These are phyloP conservation scores for Sechiopsis laciniata DNA, from an alignment of 306 rosid genomes.

Conservation along the genomic window DNA sequence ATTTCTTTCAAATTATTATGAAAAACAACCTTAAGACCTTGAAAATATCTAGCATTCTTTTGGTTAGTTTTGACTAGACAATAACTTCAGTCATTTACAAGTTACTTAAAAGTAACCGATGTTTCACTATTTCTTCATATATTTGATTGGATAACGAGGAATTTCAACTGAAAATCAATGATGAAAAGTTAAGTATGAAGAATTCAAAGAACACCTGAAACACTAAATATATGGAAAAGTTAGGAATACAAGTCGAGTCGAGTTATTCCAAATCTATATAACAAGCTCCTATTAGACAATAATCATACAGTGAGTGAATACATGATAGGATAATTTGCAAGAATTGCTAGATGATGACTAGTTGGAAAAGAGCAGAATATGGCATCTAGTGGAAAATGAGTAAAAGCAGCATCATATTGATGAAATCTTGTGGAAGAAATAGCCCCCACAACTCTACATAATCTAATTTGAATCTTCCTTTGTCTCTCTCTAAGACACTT, in stretches of 20 bases:
- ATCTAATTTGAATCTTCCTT: not conserved
- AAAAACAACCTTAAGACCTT: not conserved
- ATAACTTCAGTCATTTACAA: not conserved
- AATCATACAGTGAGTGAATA: conserved; percentile 4
- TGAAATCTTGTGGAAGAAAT: not conserved
- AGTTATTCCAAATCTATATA: not conserved
- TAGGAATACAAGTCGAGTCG: not conserved
- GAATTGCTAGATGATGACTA: not conserved
- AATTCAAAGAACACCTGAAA: not conserved
- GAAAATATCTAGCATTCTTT: not conserved
- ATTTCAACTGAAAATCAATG: not conserved
- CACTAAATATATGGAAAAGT: not conserved
- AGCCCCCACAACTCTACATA: not conserved
- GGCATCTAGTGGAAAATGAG: conserved; percentile 2
- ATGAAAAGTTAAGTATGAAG: not conserved
- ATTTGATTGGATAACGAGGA: not conserved
- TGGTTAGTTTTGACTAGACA: not conserved
- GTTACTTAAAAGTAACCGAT: not conserved
- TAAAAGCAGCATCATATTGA: not conserved
- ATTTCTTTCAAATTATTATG: not conserved
- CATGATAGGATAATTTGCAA: not conserved
- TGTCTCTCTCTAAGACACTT: not conserved
- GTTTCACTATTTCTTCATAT: not conserved
- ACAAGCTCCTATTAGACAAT: not conserved
- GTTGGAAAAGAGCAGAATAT: not conserved